phyloP scores from a whole-genome alignment of 2,329 filamentous ascomycete species.

The Pseudogymnoascus pannorum region DNA sequence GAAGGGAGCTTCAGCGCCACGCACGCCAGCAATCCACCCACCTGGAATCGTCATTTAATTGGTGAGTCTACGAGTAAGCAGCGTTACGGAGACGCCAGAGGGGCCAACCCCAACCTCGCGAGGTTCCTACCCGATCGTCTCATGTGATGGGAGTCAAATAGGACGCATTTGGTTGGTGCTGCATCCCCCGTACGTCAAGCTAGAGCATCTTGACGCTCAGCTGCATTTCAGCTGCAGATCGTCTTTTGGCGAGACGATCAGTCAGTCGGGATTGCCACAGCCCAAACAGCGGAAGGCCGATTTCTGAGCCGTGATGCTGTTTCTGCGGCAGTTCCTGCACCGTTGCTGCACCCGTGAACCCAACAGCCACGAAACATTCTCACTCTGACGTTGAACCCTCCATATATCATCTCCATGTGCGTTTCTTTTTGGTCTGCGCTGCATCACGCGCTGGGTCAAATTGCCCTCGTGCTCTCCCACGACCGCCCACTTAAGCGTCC shows the following conservation, averaged over 20 bases:
- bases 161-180: constrained; percentile 2
- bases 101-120: not conserved
- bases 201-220: constrained; percentile 7
- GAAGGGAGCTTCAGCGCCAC: not conserved
- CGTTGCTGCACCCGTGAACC: not conserved
- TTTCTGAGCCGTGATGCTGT: not conserved
- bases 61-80: not conserved
- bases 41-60: not conserved
- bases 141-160: constrained; percentile 1
- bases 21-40: constrained; percentile 1
- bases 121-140: not conserved
- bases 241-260: not conserved
- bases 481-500: not conserved
- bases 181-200: constrained; percentile 1
- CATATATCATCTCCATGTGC: not conserved
- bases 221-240: constrained; percentile 7
- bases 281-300: not conserved
- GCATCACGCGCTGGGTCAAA: not conserved
- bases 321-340: not conserved
- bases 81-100: not conserved
- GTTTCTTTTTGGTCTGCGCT: not conserved
- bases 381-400: not conserved
- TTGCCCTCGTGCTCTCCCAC: constrained; percentile 1
- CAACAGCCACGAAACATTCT: not conserved
- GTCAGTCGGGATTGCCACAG: not conserved